Percentiles rank a stretch among this genome's conserved stretches.
Evolutionary conservation across 1,284 basidiomycete genomes (phyloP).

Genomic region (Pterulicium gracile): DNA sequence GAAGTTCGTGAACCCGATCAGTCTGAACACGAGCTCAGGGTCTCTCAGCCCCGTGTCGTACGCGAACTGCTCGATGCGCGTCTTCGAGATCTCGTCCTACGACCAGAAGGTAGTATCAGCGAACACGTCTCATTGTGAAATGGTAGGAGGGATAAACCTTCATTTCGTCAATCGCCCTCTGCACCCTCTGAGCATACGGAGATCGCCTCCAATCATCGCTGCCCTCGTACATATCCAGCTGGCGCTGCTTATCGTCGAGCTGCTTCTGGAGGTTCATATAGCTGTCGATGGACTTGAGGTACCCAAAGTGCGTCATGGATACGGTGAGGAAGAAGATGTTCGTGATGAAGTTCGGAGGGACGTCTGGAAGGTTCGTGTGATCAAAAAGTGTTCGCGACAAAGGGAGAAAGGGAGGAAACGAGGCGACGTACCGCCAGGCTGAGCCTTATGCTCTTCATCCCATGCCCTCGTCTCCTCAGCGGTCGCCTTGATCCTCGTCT

Average conservation of each 20-base stretch:
- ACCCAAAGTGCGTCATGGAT: constrained; percentile 80
- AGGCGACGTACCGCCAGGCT: constrained; percentile 25
- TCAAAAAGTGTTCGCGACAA: constrained; percentile 6
- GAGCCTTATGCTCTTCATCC: constrained; percentile 38
- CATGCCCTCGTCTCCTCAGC: constrained; percentile 75
- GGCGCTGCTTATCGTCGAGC: constrained; percentile 67
- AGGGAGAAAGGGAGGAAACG: constrained; percentile 1
- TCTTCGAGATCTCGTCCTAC: constrained; percentile 58
- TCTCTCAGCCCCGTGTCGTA: constrained; percentile 84
- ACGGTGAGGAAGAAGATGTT: constrained; percentile 88
- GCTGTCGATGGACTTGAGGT: constrained; percentile 69
- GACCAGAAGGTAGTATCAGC: background rate
- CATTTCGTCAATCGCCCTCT: background rate
- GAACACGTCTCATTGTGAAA: constrained; percentile 42
- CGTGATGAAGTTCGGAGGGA: constrained; percentile 85
- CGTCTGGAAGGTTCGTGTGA: constrained; percentile 21
- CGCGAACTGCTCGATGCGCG: constrained; percentile 63
- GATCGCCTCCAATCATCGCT: background rate
- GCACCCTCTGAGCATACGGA: background rate
- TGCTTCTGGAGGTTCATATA: constrained; percentile 66
- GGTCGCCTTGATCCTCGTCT: constrained; percentile 87
- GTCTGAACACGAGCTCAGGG: constrained; percentile 73
- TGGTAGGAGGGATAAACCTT: constrained; percentile 13
- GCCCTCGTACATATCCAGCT: constrained; percentile 67
- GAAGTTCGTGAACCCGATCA: constrained; percentile 80